Base-by-base conservation (phyloP, 73 alveolate species). In the Effrenium voratum region DNA sequence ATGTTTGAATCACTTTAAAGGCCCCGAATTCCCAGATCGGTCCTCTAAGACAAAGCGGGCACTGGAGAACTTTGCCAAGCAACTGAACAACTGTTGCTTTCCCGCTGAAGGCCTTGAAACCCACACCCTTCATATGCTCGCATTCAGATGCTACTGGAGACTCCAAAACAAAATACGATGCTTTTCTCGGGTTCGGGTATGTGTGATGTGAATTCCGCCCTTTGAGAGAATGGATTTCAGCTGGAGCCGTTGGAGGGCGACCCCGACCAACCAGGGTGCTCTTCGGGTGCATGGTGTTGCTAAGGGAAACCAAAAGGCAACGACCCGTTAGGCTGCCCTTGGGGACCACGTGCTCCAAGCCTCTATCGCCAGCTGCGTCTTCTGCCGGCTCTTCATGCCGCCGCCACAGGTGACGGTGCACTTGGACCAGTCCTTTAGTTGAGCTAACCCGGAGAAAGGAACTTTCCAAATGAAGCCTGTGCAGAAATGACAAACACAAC, bases 361-460 rank as follows among this genome's bases (percentile, higher is more conserved):
- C n/a, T n/a, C n/a, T n/a, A n/a, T n/a, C n/a, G n/a, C n/a, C n/a
- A n/a, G n/a, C n/a, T 77, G 55, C 16, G 63, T 77, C 41, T 77
- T 77, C 60, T 32, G 63, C 15, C 87, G 87, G 6, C 63, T 77
- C 38, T 60, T 57, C 87, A 77, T 77, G 59, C 87, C 87, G 24
- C 60, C 40, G 26, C 87, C 87, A 30, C 87, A 77, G 63, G 87
- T 77, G 63, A 77, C 87, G 4, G 87, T 77, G 60, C 87, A 77
- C 41, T 77, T 40, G 40, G 87, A 43, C 87, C 87, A 77, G 57
- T 77, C 87, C 87, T 77, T 38, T 26, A n/a, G 81, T n/a, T n/a
- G n/a, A n/a, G n/a, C n/a, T n/a, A n/a, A n/a, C n/a, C n/a, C n/a
- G n/a, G n/a, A n/a, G n/a, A n/a, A n/a, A n/a, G n/a, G n/a, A n/a